These are phyloP conservation scores for Cucumis melo DNA, from an alignment of 306 rosid genomes.

Conservation along the genomic window DNA sequence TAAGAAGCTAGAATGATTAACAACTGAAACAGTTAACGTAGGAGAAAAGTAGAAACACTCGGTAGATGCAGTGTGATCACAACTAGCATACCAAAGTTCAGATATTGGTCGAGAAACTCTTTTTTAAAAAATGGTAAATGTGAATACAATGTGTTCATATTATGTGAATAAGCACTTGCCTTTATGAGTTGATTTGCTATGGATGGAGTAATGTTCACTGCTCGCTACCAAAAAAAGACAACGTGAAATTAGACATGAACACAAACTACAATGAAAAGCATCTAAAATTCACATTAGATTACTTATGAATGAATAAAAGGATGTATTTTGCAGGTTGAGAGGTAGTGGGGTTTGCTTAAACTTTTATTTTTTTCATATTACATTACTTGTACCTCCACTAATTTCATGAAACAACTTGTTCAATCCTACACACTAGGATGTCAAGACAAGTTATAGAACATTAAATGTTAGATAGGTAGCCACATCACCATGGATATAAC, in stretches of 20 bases:
- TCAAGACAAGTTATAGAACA: no score
- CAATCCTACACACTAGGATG: no score
- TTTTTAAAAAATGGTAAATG: background rate
- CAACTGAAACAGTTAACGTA: background rate
- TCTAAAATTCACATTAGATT: background rate
- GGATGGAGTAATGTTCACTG: constrained; percentile 61
- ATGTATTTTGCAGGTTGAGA: background rate
- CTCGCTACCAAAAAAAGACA: constrained; percentile 39
- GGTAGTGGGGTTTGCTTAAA: background rate
- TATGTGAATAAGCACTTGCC: constrained; percentile 27
- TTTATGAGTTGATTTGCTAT: constrained; percentile 69
- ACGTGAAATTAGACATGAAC: background rate
- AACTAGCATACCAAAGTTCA: background rate
- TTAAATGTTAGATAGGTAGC: no score
- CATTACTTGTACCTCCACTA: no score
- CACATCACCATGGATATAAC: no score
- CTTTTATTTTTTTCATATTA: background rate
- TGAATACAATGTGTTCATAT: background rate
- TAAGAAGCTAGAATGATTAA: constrained; percentile 44
- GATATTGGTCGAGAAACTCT: background rate
- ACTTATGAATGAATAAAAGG: background rate
- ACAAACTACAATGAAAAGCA: background rate
- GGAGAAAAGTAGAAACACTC: background rate
- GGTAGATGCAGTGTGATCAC: background rate
- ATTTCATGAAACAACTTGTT: no score